phyloP scores from a whole-genome alignment of 768 basidiomycete species.

The Terana coerulea region DNA sequence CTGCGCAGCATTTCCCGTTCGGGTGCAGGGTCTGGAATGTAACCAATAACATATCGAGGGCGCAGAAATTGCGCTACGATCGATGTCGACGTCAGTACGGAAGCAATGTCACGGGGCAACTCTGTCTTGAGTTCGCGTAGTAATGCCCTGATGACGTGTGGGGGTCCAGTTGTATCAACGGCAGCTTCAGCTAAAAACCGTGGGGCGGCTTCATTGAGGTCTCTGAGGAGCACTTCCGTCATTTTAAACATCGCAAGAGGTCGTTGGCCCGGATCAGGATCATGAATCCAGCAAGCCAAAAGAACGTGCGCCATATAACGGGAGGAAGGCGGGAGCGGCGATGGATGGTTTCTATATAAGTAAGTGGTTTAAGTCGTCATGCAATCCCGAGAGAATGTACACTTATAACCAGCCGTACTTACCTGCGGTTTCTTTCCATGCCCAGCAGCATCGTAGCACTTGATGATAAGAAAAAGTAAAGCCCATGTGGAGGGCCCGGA shows the following conservation, averaged over 20 bases:
- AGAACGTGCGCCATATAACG: not conserved
- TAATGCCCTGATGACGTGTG: not conserved
- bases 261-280: not conserved
- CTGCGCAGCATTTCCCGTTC: too few species aligned
- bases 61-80: too few species aligned
- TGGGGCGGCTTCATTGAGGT: not conserved
- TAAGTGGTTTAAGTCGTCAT: not conserved
- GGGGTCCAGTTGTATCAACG: not conserved
- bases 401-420: not conserved
- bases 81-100: too few species aligned
- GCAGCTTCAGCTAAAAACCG: not conserved
- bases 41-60: too few species aligned
- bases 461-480: not conserved
- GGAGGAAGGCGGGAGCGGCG: not conserved
- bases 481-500: too few species aligned
- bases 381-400: not conserved
- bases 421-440: not conserved
- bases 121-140: not conserved
- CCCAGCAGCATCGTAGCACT: not conserved
- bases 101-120: too few species aligned
- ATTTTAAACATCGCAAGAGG: not conserved
- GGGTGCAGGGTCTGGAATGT: too few species aligned
- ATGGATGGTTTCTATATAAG: not conserved
- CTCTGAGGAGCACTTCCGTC: not conserved
- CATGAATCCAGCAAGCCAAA: not conserved